Percentiles rank a stretch among this genome's conserved stretches.
Conservation (phyloP, 495 filamentous ascomycete species). For the Chaetomium tenue region DNA sequence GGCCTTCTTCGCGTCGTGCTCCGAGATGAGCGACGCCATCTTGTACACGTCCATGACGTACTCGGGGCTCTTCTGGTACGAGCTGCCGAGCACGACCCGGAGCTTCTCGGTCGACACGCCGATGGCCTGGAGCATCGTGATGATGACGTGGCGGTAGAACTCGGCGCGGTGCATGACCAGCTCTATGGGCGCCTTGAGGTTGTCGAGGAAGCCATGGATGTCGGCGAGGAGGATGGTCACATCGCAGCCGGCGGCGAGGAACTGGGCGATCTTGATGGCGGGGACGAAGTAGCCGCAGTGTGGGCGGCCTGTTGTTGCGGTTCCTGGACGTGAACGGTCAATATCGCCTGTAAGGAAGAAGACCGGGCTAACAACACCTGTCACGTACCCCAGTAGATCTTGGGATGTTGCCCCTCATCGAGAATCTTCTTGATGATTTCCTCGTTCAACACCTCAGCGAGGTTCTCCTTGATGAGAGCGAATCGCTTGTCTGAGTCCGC, state of each 20-base stretch:
- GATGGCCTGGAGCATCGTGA: conserved; percentile 63
- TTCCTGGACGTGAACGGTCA: conserved; percentile 46
- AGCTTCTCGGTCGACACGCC: conserved; percentile 75
- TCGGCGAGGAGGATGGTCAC: conserved; percentile 82
- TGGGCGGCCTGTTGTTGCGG: conserved; percentile 62
- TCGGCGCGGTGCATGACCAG: conserved; percentile 74
- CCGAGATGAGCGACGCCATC: conserved; percentile 51
- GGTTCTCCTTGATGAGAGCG: conserved; percentile 73
- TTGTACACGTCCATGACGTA: conserved; percentile 79
- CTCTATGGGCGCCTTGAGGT: conserved; percentile 81
- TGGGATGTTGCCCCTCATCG: conserved; percentile 65
- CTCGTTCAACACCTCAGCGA: conserved; percentile 79
- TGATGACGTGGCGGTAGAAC: conserved; percentile 70
- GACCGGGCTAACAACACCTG: neutral
- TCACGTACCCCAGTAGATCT: conserved; percentile 78
- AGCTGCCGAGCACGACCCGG: conserved; percentile 78
- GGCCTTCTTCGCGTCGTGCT: conserved; percentile 77
- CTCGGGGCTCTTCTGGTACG: conserved; percentile 69
- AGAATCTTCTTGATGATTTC: conserved; percentile 80
- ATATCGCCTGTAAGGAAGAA: neutral
- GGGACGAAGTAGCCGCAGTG: conserved; percentile 72
- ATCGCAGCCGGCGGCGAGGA: conserved; percentile 79
- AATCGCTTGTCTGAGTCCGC: conserved; percentile 16
- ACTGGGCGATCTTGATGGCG: conserved; percentile 83
- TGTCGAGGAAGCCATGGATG: conserved; percentile 76